These are phyloP conservation scores for Strobilomyces confusus DNA, from an alignment of 768 basidiomycete species.

Conservation along the genomic window DNA sequence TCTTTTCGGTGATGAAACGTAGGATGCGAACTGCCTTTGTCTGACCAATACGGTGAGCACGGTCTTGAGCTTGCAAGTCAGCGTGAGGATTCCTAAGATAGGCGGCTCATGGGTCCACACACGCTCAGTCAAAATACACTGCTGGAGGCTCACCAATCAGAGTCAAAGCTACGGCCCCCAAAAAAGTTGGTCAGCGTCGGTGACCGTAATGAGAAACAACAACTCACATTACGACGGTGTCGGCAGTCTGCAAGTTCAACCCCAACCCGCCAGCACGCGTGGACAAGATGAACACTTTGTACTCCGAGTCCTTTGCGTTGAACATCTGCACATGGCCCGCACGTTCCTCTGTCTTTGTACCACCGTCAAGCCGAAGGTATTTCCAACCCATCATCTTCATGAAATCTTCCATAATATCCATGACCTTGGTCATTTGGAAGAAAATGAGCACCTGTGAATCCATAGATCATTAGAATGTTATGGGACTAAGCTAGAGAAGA, in stretches of 20 bases:
- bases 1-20: slow-evolving; percentile 91
- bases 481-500: background rate
- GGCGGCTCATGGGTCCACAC: slow-evolving; percentile 1
- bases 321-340: slow-evolving; percentile 68
- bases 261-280: slow-evolving; percentile 86
- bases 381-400: slow-evolving; percentile 83
- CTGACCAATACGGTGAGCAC: slow-evolving; percentile 99
- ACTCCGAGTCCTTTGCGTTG: too few species aligned
- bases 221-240: too few species aligned
- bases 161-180: too few species aligned
- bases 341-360: slow-evolving; percentile 94
- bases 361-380: slow-evolving; percentile 91
- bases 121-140: background rate
- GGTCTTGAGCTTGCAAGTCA: slow-evolving; percentile 98
- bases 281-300: slow-evolving; percentile 55
- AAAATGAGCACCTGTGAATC: slow-evolving; percentile 24
- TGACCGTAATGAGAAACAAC: too few species aligned
- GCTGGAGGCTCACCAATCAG: too few species aligned
- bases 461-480: background rate
- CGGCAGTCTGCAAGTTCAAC: too few species aligned
- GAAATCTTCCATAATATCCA: slow-evolving; percentile 98
- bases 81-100: slow-evolving; percentile 90
- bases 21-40: slow-evolving; percentile 97
- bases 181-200: background rate
- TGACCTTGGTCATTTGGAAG: slow-evolving; percentile 94